Conservation (phyloP, 768 basidiomycete species). For the Tulasnella sp. region DNA sequence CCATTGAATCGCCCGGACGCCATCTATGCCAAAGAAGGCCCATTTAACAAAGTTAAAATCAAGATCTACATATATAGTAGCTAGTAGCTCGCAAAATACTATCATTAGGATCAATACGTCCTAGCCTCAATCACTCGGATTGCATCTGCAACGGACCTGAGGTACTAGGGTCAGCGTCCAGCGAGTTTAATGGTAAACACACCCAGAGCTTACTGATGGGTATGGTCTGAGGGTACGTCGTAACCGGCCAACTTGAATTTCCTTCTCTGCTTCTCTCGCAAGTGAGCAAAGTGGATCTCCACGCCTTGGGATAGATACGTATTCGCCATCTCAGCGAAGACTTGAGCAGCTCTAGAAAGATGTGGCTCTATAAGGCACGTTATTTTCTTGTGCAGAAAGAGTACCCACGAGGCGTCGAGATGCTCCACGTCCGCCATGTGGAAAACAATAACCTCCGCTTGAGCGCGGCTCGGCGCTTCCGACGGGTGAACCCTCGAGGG, state of each 20-base stretch:
- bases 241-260: slow-evolving; percentile 38
- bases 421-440: slow-evolving; percentile 90
- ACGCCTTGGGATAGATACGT: slow-evolving; percentile 51
- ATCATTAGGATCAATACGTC: background rate
- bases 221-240: slow-evolving; percentile 1
- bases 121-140: slow-evolving; percentile 15
- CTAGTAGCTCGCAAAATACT: background rate
- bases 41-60: too few species aligned
- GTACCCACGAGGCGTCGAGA: slow-evolving; percentile 82
- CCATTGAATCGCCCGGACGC: too few species aligned
- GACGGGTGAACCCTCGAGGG: slow-evolving; percentile 51
- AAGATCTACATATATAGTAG: background rate
- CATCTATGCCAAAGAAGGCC: too few species aligned
- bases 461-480: slow-evolving; percentile 72
- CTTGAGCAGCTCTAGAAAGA: slow-evolving; percentile 67
- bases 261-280: slow-evolving; percentile 35
- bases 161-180: background rate
- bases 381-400: background rate
- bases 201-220: background rate
- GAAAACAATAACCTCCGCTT: slow-evolving; percentile 78
- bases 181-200: background rate
- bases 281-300: slow-evolving; percentile 40
- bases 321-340: slow-evolving; percentile 71
- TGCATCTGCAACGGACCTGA: slow-evolving; percentile 14
- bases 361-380: background rate